A percentile compares a stretch with the other conserved stretches of the same genome.
Conservation (phyloP, 1,284 basidiomycete species). For the Porogramme epimiltina region DNA sequence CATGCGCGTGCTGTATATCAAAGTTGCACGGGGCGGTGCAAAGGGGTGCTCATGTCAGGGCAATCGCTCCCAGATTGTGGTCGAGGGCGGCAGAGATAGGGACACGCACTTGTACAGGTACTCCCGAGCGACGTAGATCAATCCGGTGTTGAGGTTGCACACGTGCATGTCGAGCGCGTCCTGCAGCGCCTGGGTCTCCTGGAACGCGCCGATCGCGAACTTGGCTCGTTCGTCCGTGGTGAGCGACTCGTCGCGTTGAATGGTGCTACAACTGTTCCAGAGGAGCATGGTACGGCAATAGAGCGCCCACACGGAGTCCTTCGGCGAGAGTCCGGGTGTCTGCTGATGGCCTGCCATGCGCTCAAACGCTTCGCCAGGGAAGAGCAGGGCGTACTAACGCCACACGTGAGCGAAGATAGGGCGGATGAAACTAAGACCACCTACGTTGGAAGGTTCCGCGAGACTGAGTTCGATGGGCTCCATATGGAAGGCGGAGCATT, state of each 20-base stretch:
- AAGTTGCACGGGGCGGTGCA: not conserved
- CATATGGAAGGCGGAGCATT: conserved; percentile 64
- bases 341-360: conserved; percentile 39
- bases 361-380: conserved; percentile 64
- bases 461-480: conserved; percentile 57
- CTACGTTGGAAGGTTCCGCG: conserved; percentile 63
- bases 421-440: conserved; percentile 28
- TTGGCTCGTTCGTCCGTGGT: conserved; percentile 55
- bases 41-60: conserved; percentile 7
- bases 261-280: conserved; percentile 65
- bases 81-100: conserved; percentile 7
- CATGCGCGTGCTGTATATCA: conserved; percentile 61
- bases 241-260: conserved; percentile 42
- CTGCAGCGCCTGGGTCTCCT: conserved; percentile 64
- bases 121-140: conserved; percentile 70
- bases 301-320: conserved; percentile 77
- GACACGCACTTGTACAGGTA: conserved; percentile 71
- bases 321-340: conserved; percentile 50
- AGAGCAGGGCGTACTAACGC: conserved; percentile 50
- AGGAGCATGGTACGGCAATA: conserved; percentile 79
- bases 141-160: conserved; percentile 65
- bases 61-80: conserved; percentile 3
- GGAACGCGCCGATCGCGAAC: conserved; percentile 58
- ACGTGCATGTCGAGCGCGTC: conserved; percentile 64
- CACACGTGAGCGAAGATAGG: conserved; percentile 1